Evolutionary conservation across 345 rosid species (phyloP).

Genomic region (Laguncularia racemosa): DNA sequence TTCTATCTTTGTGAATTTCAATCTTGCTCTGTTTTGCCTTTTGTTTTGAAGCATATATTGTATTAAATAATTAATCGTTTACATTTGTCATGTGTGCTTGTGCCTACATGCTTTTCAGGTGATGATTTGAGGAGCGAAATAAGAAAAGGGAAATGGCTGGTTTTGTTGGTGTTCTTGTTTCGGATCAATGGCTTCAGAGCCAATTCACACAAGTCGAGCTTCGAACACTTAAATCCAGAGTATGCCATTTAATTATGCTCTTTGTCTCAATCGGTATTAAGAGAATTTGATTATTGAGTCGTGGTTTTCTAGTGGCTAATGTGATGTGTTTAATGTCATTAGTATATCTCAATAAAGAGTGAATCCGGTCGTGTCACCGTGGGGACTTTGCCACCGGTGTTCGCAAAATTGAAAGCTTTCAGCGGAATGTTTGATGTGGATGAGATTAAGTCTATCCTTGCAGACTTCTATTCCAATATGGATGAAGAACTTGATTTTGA

Average conservation of each 20-base stretch:
- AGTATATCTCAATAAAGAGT: conserved; percentile 66
- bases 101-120: no score
- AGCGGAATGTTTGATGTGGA: conserved; percentile 46
- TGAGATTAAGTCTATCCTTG: conserved; percentile 57
- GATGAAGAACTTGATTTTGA: conserved; percentile 78
- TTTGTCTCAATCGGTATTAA: not conserved
- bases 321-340: conserved; percentile 10
- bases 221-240: conserved; percentile 93
- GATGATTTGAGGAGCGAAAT: conserved; percentile 5
- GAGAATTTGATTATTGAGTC: not conserved
- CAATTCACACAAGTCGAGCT: conserved; percentile 99
- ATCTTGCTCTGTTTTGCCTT: no score
- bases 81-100: no score
- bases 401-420: conserved; percentile 65
- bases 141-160: conserved; percentile 49
- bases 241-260: conserved; percentile 11
- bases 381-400: conserved; percentile 63
- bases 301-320: conserved; percentile 5
- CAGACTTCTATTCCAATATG: conserved; percentile 34
- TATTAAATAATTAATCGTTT: no score
- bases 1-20: no score
- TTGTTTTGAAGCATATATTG: no score
- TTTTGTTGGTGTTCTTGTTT: conserved; percentile 84
- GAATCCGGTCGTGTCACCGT: conserved; percentile 44
- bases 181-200: conserved; percentile 97